Conservation (phyloP, 345 rosid genomes). For the Psidium friedrichsthalianum region DNA sequence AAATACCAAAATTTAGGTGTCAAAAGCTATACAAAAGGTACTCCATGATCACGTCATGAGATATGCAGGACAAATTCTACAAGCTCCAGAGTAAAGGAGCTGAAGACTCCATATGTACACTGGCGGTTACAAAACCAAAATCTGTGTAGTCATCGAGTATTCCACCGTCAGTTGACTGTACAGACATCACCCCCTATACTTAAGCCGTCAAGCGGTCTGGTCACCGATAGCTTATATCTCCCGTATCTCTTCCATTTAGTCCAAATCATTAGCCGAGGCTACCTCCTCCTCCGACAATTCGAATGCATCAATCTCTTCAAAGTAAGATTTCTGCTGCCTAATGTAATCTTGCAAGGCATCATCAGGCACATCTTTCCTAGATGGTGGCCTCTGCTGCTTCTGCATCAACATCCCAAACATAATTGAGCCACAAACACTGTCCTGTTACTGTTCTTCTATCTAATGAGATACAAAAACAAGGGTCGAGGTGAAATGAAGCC, state of each 20-base stretch:
- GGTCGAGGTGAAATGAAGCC: not conserved
- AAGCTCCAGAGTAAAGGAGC: not conserved
- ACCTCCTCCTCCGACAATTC: constrained; percentile 66
- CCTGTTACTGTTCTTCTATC: not conserved
- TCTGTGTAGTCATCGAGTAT: not conserved
- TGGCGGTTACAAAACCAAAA: not conserved
- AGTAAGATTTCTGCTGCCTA: constrained; percentile 57
- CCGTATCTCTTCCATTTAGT: constrained; percentile 11
- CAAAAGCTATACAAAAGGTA: not conserved
- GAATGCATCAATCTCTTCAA: constrained; percentile 66
- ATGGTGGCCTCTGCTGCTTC: constrained; percentile 19
- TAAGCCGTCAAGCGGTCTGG: not conserved
- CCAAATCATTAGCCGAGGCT: constrained; percentile 27
- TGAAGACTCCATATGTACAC: not conserved
- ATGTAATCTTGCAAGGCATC: constrained; percentile 33
- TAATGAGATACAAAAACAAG: not conserved
- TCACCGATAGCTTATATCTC: not conserved
- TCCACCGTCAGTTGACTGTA: not conserved
- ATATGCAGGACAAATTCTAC: not conserved
- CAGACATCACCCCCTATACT: not conserved
- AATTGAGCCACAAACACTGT: not conserved
- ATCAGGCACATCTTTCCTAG: constrained; percentile 2
- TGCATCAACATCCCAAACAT: constrained; percentile 7
- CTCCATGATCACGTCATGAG: not conserved
- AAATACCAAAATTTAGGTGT: no score